Evolutionary conservation across 768 basidiomycete species (phyloP).

Genomic region (Plicaturopsis crispa): DNA sequence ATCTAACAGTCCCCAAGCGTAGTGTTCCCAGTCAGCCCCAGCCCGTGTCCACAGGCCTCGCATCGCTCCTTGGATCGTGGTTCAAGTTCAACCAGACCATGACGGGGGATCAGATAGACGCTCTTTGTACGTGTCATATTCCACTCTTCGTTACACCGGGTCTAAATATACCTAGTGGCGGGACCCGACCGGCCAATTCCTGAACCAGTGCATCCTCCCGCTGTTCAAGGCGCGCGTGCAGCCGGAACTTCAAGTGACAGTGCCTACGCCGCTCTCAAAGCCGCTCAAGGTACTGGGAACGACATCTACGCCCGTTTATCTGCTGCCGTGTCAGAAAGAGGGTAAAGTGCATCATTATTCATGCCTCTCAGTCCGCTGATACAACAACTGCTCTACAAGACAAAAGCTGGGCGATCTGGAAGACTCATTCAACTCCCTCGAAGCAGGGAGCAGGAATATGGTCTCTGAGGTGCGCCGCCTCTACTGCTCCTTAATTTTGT

Average conservation of each 20-base stretch:
- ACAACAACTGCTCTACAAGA: conserved; percentile 21
- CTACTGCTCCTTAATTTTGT: background rate
- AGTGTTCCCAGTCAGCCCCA: conserved; percentile 50
- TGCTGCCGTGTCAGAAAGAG: conserved; percentile 56
- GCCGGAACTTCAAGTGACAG: conserved; percentile 9
- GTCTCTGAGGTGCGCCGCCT: conserved; percentile 41
- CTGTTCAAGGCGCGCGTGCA: background rate
- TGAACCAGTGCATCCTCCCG: conserved; percentile 15
- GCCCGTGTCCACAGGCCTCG: conserved; percentile 51
- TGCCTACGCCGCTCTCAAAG: conserved; percentile 22
- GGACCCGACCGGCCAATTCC: conserved; percentile 57
- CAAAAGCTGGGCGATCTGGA: conserved; percentile 56
- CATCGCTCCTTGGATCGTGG: conserved; percentile 50
- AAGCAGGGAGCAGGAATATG: conserved; percentile 61
- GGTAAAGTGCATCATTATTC: conserved; percentile 29
- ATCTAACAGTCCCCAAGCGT: conserved; percentile 35
- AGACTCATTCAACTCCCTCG: conserved; percentile 56
- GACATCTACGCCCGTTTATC: conserved; percentile 38
- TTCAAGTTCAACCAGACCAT: conserved; percentile 41
- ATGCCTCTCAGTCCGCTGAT: background rate
- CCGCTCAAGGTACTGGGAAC: conserved; percentile 27
- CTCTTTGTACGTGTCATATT: conserved; percentile 36
- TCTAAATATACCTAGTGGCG: conserved; percentile 38
- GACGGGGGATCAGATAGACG: conserved; percentile 55
- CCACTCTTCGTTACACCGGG: background rate